Base-by-base conservation (phyloP, 2,329 filamentous ascomycete species). In the Boeremia lycopersici region DNA sequence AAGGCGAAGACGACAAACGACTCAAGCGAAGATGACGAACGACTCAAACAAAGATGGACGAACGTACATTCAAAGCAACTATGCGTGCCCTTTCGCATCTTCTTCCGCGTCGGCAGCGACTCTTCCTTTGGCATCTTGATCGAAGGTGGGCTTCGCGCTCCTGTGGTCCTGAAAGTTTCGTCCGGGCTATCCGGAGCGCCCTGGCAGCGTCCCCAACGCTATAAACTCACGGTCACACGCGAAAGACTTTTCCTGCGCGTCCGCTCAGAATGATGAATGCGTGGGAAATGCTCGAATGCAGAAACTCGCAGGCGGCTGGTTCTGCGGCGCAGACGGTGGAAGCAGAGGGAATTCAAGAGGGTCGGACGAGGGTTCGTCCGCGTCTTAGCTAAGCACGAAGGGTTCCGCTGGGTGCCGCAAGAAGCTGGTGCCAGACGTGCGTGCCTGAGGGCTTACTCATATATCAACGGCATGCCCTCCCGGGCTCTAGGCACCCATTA, bases 11-110 rank as follows among this genome's bases (percentile, higher is more conserved):
- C 19, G 19, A 45, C 51, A 35, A 54, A 41, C 39, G 40, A 45
- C 28, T 48, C 44, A 36, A 34, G 12, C 48, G 36, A 36, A 46
- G 39, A 54, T 5, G 19, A 45, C 51, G 41, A 54, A 41, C 39
- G 40, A 45, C 28, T 48, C 44, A 36, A 34, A 15, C 48, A 36
- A 36, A 46, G 39, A 54, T 34, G 43, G 45, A 53, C 44, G 43
- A 48, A 74, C 74, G 52, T 76, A 77, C 75, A 77, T 70, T 77
- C 75, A 53, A 77, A 77, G 64, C 75, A 77, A 59, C 74, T 77
- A 62, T 77, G 75, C 44, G 75, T 77, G 19, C 75, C 75, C 61
- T 77, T 77, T 48, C 75, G 68, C 75, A 77, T 77, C 70, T 74
- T 77, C 63, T 76, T 76, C 44, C 74, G 68, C 31, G 65, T 63